Evolutionary conservation across 192 early-diverging fungal species (phyloP), one percentile per base, ranked within the genome.

Genomic region (Geosiphon pyriformis): DNA sequence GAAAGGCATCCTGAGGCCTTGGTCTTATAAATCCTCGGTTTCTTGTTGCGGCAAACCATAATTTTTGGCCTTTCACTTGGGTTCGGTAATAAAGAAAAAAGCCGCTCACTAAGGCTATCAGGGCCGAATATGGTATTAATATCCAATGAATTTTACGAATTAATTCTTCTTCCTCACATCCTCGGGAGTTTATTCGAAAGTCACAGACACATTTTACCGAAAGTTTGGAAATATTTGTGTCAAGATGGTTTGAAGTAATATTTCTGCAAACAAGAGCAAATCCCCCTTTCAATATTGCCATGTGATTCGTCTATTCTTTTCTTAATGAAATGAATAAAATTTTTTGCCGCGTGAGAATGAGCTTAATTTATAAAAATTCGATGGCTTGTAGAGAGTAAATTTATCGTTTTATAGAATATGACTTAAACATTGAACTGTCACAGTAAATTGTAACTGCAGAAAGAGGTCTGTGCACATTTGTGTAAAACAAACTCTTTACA

Each of bases 1-100:
- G 42, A 48, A 61, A 35, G 11, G 60, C 35, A 26, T 61, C 34
- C 0, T 61, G 60, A 2, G 60, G 60, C 20, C 46, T n/a, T n/a
- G 60, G 60, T 61, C 60, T n/a, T 37, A 61, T 22, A 47, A 61
- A 3, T 23, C 60, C 60, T 23, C 60, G 27, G 20, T 22, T 1
- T 61, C 25, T 61, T n/a, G 60, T 37, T 23, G 60, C 18, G 8
- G 25, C 34, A n/a, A 61, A 61, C 23, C 35, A 61, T 46, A 46
- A 1, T 12, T n/a, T 22, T 48, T 47, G 34, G 8, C 60, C 23
- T 37, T 26, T 23, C n/a, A 25, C 22, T 26, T 11, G 23, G 12
- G 46, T 4, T 61, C 20, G 37, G 6, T 61, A 10, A 61, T 61
- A 61, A 1, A 61, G 33, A 47, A 61, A 48, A 27, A 23, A 61